Percentiles rank a stretch among this genome's conserved stretches.
These are phyloP conservation scores for Clonostachys chloroleuca DNA, from an alignment of 2,329 filamentous ascomycete genomes.

Conservation along the genomic window DNA sequence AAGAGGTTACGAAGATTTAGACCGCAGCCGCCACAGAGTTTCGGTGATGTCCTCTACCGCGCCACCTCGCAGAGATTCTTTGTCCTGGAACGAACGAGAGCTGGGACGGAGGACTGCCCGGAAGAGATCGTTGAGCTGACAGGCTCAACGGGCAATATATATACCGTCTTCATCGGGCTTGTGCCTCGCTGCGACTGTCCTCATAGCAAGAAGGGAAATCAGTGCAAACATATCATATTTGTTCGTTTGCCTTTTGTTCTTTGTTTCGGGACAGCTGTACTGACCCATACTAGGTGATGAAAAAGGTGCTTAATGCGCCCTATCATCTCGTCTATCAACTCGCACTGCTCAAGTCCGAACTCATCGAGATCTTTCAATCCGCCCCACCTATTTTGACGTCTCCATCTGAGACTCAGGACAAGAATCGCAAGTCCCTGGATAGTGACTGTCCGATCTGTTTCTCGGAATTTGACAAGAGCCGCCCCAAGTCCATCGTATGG, in stretches of 20 bases:
- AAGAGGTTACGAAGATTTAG: constrained; percentile 19
- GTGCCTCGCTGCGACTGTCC: constrained; percentile 52
- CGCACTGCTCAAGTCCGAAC: constrained; percentile 53
- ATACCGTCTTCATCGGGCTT: constrained; percentile 49
- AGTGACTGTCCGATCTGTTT: constrained; percentile 57
- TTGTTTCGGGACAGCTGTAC: background rate
- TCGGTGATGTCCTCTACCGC: constrained; percentile 27
- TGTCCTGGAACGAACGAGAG: constrained; percentile 32
- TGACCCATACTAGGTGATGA: constrained; percentile 37
- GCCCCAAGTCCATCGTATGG: constrained; percentile 36
- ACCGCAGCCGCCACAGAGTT: constrained; percentile 22
- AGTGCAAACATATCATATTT: constrained; percentile 64
- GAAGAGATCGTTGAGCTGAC: constrained; percentile 54
- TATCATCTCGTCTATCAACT: constrained; percentile 56
- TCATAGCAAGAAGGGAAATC: constrained; percentile 44
- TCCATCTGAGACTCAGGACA: constrained; percentile 13
- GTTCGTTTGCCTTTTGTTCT: constrained; percentile 20
- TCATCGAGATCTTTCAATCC: constrained; percentile 50
- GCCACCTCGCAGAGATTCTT: constrained; percentile 39
- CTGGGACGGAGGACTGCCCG: constrained; percentile 27
- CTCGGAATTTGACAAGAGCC: constrained; percentile 26
- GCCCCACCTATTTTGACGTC: constrained; percentile 42
- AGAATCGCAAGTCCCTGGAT: constrained; percentile 40
- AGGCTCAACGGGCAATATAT: constrained; percentile 63
- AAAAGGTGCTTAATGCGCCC: constrained; percentile 53